Evolutionary conservation across 805 yeast genomes (phyloP).

Genomic region (Priceomyces haplophilus): DNA sequence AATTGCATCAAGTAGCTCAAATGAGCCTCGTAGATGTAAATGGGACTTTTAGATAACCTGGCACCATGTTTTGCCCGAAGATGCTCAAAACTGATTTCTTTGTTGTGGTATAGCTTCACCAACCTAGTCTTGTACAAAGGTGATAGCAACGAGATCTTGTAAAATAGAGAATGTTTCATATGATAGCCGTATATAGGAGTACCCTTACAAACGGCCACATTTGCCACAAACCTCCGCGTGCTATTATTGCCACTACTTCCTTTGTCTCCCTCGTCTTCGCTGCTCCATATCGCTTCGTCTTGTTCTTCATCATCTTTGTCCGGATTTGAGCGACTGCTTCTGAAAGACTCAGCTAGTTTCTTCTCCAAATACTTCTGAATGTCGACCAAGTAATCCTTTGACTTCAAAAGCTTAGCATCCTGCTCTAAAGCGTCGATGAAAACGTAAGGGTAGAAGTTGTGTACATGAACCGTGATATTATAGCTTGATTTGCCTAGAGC

Average conservation of each 20-base stretch:
- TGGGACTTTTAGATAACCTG: background rate
- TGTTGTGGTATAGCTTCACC: conserved; percentile 41
- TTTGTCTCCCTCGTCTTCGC: conserved; percentile 7
- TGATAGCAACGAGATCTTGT: conserved; percentile 65
- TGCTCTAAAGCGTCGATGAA: conserved; percentile 59
- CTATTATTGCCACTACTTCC: conserved; percentile 5
- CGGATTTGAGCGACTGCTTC: conserved; percentile 14
- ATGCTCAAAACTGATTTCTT: conserved; percentile 5
- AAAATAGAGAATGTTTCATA: conserved; percentile 58
- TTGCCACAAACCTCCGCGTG: conserved; percentile 53
- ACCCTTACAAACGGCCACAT: conserved; percentile 65
- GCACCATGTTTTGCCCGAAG: conserved; percentile 1
- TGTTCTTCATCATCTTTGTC: conserved; percentile 9
- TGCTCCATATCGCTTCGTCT: conserved; percentile 9
- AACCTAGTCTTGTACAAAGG: conserved; percentile 59
- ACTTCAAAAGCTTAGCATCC: conserved; percentile 9
- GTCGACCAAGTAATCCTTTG: conserved; percentile 32
- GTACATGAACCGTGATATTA: conserved; percentile 61
- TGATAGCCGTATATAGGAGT: conserved; percentile 83
- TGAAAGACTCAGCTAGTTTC: conserved; percentile 38
- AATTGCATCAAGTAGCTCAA: conserved; percentile 76
- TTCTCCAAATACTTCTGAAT: conserved; percentile 46
- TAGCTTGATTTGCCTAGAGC: conserved; percentile 48
- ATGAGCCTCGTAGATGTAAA: conserved; percentile 64
- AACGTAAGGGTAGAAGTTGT: conserved; percentile 80